Evolutionary conservation across 225 moss, liverwort and hornwort genomes (phyloP).

Genomic region (Polytrichum formosum): DNA sequence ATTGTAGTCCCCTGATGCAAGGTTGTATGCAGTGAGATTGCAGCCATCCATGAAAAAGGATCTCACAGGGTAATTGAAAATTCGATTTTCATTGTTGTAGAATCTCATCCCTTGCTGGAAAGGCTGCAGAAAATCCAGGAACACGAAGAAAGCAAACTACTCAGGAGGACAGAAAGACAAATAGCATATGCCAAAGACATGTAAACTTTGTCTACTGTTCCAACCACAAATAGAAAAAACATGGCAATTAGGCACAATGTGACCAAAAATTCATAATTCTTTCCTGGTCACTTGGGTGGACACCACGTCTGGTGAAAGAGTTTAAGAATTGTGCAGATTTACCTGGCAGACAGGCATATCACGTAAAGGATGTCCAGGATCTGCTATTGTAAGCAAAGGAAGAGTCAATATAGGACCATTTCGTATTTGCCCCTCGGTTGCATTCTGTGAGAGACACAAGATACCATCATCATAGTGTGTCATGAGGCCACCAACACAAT

Average conservation of each 20-base stretch:
- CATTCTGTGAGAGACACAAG: conserved; percentile 44
- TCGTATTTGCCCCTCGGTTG: conserved; percentile 77
- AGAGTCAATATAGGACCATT: conserved; percentile 94
- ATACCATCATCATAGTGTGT: no score
- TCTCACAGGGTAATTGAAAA: conserved; percentile 92
- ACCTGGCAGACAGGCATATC: conserved; percentile 99
- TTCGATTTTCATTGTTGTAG: conserved; percentile 92
- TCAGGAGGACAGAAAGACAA: background rate
- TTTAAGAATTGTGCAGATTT: conserved; percentile 1
- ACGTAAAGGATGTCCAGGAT: conserved; percentile 85
- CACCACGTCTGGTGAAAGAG: background rate
- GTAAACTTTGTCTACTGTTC: no score
- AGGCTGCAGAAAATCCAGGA: conserved; percentile 47
- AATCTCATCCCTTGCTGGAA: conserved; percentile 87
- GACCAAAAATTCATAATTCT: no score
- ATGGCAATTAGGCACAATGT: no score
- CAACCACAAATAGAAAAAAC: no score
- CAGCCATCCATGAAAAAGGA: conserved; percentile 99
- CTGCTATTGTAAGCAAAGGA: conserved; percentile 89
- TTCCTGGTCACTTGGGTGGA: no score
- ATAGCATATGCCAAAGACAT: no score
- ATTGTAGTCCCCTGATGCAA: conserved; percentile 96
- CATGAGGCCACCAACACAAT: no score
- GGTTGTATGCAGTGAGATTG: conserved; percentile 93
- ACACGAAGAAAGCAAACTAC: conserved; percentile 9